phyloP scores from a whole-genome alignment of 441 rosid species.

The Eutrema salsugineum region DNA sequence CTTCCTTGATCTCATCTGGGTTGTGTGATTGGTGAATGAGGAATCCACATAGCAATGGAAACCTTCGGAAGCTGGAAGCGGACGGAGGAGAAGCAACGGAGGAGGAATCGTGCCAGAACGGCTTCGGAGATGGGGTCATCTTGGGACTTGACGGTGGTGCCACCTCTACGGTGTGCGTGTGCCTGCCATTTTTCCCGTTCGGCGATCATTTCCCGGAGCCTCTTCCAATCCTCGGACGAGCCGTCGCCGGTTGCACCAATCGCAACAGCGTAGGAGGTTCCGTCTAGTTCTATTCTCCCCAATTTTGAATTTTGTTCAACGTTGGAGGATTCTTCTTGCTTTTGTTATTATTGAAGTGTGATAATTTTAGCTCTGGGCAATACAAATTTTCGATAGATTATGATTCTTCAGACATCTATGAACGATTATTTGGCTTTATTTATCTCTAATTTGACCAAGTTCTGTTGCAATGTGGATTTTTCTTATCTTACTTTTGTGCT shows the following conservation, averaged over 20 bases:
- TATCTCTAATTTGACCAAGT: background rate
- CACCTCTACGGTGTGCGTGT: conserved; percentile 36
- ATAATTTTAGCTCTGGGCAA: background rate
- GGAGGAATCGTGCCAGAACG: conserved; percentile 1
- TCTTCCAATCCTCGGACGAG: conserved; percentile 30
- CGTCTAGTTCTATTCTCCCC: background rate
- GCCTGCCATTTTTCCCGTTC: conserved; percentile 24
- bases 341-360: background rate
- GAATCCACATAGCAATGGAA: conserved; percentile 20
- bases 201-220: conserved; percentile 25
- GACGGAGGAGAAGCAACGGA: background rate
- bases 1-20: conserved; percentile 24
- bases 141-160: conserved; percentile 38
- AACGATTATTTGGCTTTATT: background rate
- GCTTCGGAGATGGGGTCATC: conserved; percentile 27
- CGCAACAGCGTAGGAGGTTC: conserved; percentile 33
- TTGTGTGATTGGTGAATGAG: conserved; percentile 12
- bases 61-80: background rate
- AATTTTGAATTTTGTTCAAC: background rate
- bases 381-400: background rate
- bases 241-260: conserved; percentile 34
- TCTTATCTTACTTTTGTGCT: background rate
- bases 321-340: background rate
- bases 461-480: conserved; percentile 13
- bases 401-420: background rate